A percentile compares a stretch with the other conserved stretches of the same genome.
Evolutionary conservation across 2,329 filamentous ascomycete species (phyloP).

Genomic region (Alternaria solani): DNA sequence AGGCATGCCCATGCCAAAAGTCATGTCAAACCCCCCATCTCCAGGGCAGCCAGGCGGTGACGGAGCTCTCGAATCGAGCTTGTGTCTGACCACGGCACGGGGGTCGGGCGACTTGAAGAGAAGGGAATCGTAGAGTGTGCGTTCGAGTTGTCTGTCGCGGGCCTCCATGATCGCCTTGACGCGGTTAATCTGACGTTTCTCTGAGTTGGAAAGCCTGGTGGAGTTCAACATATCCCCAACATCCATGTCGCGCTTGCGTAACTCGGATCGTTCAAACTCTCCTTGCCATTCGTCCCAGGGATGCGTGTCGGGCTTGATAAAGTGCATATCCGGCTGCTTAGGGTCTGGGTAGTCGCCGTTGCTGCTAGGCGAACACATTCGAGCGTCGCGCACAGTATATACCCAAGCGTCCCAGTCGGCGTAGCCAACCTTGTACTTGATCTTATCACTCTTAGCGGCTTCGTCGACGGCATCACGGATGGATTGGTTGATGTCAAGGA

Average conservation of each 20-base stretch:
- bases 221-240: background rate
- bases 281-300: background rate
- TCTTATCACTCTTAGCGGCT: background rate
- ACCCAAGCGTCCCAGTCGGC: conserved; percentile 11
- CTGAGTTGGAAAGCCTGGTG: conserved; percentile 1
- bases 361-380: conserved; percentile 12
- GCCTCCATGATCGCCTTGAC: background rate
- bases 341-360: conserved; percentile 10
- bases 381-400: conserved; percentile 1
- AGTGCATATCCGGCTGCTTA: conserved; percentile 10
- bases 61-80: background rate
- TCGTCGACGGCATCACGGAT: conserved; percentile 1
- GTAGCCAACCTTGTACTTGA: conserved; percentile 15
- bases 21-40: background rate
- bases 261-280: background rate
- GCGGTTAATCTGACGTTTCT: background rate
- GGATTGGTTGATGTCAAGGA: conserved; percentile 6
- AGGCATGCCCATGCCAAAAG: conserved; percentile 4
- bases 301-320: conserved; percentile 14
- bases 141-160: background rate
- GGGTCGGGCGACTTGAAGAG: conserved; percentile 4
- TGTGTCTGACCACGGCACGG: background rate
- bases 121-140: conserved; percentile 1
- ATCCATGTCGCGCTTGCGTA: conserved; percentile 6
- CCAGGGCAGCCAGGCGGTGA: conserved; percentile 4